These are phyloP conservation scores for Entrophospora sp. DNA, from an alignment of 192 early-diverging fungal species.

Conservation along the genomic window DNA sequence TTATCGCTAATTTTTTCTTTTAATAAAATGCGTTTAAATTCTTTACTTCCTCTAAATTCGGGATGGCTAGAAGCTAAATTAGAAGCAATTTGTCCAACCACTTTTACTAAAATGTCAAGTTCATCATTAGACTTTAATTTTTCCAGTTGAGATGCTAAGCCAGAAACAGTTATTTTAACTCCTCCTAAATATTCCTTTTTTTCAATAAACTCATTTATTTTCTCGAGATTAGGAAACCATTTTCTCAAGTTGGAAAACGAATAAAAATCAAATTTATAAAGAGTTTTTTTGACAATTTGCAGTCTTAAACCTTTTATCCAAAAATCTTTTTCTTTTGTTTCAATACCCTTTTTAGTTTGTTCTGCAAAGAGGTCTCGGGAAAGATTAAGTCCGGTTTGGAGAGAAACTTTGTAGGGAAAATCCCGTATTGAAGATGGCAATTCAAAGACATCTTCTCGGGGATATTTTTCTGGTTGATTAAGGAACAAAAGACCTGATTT, in stretches of 20 bases:
- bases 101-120: neutral
- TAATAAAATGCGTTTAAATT: neutral
- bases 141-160: neutral
- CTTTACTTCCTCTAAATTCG: neutral
- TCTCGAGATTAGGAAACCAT: neutral
- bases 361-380: neutral
- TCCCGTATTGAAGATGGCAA: neutral
- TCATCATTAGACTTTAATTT: too few species aligned
- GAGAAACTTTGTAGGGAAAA: neutral
- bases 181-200: neutral
- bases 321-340: neutral
- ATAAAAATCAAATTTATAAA: neutral
- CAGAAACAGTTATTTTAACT: neutral
- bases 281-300: neutral
- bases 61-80: neutral
- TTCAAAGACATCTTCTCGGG: neutral
- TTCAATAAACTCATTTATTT: neutral
- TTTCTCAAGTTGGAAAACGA: neutral
- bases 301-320: neutral
- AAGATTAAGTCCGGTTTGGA: neutral
- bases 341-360: neutral
- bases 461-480: neutral
- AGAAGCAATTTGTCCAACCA: neutral
- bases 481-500: neutral
- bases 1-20: neutral